Conservation (phyloP, 441 rosid genomes). For the Caryocar brasiliense region DNA sequence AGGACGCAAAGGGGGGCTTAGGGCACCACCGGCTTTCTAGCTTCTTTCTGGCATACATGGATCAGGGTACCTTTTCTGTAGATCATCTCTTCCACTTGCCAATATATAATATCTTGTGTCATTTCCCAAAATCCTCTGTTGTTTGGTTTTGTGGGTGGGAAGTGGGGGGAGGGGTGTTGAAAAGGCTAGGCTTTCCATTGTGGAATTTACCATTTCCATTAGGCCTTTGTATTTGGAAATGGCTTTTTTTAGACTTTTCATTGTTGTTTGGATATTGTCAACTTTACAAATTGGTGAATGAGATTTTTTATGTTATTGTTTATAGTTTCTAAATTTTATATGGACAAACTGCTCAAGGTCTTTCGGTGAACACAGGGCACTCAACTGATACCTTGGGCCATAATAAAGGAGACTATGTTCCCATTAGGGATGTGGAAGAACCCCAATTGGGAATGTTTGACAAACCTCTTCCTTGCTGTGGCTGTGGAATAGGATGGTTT, state of each 20-base stretch:
- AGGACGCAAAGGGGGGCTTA: slow-evolving; percentile 19
- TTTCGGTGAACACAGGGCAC: slow-evolving; percentile 23
- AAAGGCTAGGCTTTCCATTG: too few species aligned
- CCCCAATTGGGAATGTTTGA: slow-evolving; percentile 50
- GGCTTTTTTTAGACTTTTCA: too few species aligned
- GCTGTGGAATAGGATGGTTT: slow-evolving; percentile 91
- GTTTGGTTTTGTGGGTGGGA: too few species aligned
- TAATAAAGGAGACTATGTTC: slow-evolving; percentile 39
- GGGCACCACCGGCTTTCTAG: background rate
- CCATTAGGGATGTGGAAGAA: slow-evolving; percentile 34
- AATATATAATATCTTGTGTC: background rate
- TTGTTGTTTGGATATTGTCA: background rate
- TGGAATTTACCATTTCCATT: too few species aligned
- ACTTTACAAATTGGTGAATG: background rate
- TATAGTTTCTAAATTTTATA: too few species aligned
- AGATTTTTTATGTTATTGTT: too few species aligned
- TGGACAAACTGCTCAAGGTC: slow-evolving; percentile 1
- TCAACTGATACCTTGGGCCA: slow-evolving; percentile 27
- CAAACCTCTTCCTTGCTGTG: slow-evolving; percentile 88
- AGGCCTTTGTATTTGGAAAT: too few species aligned
- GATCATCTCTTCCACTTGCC: background rate
- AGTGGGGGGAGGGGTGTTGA: too few species aligned
- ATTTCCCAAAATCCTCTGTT: background rate
- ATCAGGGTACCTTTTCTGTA: slow-evolving; percentile 19
- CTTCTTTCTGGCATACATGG: slow-evolving; percentile 17